phyloP scores from a whole-genome alignment of 2,329 filamentous ascomycete genomes.

The Aspergillus terreus region DNA sequence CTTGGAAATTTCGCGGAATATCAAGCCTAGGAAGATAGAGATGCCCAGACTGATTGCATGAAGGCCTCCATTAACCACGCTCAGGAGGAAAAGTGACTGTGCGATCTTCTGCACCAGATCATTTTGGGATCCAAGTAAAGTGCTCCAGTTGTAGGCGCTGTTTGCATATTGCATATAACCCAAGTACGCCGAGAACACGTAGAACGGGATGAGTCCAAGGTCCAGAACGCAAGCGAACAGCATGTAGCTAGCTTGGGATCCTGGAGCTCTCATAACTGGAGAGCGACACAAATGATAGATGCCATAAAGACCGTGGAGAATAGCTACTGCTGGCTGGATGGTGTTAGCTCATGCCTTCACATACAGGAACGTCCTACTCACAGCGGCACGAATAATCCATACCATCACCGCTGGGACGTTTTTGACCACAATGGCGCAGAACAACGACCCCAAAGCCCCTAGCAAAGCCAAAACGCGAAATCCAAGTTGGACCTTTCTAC shows the following conservation, averaged over 20 bases:
- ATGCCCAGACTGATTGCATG: conserved; percentile 68
- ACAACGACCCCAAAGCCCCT: conserved; percentile 66
- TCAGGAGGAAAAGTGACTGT: conserved; percentile 64
- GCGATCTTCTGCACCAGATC: conserved; percentile 58
- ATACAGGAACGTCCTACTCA: conserved; percentile 42
- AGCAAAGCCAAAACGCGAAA: conserved; percentile 66
- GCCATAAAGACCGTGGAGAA: conserved; percentile 69
- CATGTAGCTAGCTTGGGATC: conserved; percentile 83
- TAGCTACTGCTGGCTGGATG: conserved; percentile 67
- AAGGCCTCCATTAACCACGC: conserved; percentile 61
- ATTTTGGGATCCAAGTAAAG: conserved; percentile 57
- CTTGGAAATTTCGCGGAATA: conserved; percentile 76
- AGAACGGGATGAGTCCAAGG: conserved; percentile 60
- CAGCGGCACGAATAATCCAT: conserved; percentile 74
- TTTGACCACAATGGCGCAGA: conserved; percentile 73
- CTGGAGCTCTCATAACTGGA: conserved; percentile 67
- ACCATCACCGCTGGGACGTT: conserved; percentile 61
- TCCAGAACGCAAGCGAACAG: conserved; percentile 76
- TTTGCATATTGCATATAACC: conserved; percentile 49
- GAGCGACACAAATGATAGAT: conserved; percentile 75
- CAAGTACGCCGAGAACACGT: conserved; percentile 56
- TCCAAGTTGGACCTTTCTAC: conserved; percentile 65
- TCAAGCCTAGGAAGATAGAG: conserved; percentile 69
- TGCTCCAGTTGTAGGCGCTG: conserved; percentile 58
- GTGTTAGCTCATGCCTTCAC: not conserved